Conservation (phyloP, 345 rosid species). For the Salix viminalis region DNA sequence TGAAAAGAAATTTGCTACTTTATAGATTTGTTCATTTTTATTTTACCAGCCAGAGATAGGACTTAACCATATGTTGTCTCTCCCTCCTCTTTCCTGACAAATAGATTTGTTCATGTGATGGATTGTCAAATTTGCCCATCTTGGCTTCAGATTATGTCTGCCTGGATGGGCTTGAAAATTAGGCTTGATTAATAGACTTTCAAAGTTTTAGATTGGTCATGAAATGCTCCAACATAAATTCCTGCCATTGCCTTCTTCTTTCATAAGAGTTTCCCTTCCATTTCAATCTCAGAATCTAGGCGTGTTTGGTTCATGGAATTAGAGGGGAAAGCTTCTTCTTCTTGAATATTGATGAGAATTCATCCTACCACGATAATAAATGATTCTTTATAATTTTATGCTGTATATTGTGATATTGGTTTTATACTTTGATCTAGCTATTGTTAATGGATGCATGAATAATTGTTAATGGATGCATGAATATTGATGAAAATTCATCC, state of each 20-base stretch:
- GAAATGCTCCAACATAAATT: neutral
- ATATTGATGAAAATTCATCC: too few relatives aligned
- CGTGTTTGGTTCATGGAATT: neutral
- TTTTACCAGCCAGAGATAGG: neutral
- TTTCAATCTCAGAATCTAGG: neutral
- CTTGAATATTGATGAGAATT: too few relatives aligned
- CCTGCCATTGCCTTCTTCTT: neutral
- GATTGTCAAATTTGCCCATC: neutral
- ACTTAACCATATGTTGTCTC: neutral
- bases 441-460: too few relatives aligned
- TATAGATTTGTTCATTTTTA: neutral
- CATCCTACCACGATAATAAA: too few relatives aligned
- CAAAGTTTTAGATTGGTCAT: neutral
- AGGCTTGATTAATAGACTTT: neutral
- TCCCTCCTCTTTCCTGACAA: neutral
- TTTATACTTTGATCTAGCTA: too few relatives aligned
- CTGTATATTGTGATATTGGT: too few relatives aligned
- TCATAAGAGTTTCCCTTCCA: neutral
- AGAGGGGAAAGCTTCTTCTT: too few relatives aligned
- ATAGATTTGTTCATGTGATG: neutral
- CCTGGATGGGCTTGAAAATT: neutral
- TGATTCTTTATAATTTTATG: too few relatives aligned
- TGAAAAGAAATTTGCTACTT: neutral
- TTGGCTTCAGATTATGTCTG: neutral
- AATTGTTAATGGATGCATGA: too few relatives aligned